Percentiles rank a stretch among this genome's conserved stretches.
Conservation (phyloP, 2,329 filamentous ascomycete species). For the Coniella vitis region DNA sequence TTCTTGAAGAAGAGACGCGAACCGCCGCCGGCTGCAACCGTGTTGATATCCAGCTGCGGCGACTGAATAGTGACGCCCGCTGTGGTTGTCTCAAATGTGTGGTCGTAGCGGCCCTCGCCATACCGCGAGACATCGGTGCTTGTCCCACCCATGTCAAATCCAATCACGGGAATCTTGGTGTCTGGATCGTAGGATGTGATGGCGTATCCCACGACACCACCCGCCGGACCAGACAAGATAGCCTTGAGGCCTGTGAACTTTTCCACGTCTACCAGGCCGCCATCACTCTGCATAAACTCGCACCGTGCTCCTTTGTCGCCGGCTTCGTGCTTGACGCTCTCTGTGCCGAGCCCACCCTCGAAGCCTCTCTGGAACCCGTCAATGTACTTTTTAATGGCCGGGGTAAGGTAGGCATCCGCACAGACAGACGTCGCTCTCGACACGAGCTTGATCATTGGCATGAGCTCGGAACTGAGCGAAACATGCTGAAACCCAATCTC, state of each 20-base stretch:
- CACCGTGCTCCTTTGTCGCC: slow-evolving; percentile 69
- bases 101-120: slow-evolving; percentile 78
- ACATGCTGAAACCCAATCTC: slow-evolving; percentile 81
- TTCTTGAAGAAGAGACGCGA: slow-evolving; percentile 82
- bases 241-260: slow-evolving; percentile 79
- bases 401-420: slow-evolving; percentile 74
- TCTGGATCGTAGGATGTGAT: slow-evolving; percentile 81
- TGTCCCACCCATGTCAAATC: slow-evolving; percentile 94
- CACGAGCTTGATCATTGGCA: slow-evolving; percentile 87
- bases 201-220: slow-evolving; percentile 87
- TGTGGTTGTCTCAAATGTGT: slow-evolving; percentile 90
- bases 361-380: slow-evolving; percentile 74
- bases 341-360: slow-evolving; percentile 68
- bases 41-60: slow-evolving; percentile 90
- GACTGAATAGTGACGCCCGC: slow-evolving; percentile 92
- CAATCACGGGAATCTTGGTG: slow-evolving; percentile 80
- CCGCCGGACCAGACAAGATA: slow-evolving; percentile 85
- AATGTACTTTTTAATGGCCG: slow-evolving; percentile 69
- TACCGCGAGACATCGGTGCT: slow-evolving; percentile 88
- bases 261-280: slow-evolving; percentile 65
- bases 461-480: slow-evolving; percentile 70
- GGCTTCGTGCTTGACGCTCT: slow-evolving; percentile 61
- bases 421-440: slow-evolving; percentile 70
- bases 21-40: slow-evolving; percentile 84
- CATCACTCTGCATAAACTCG: slow-evolving; percentile 93